These are phyloP conservation scores for Closterium sp. DNA, from an alignment of 139 green algal genomes.

Conservation along the genomic window DNA sequence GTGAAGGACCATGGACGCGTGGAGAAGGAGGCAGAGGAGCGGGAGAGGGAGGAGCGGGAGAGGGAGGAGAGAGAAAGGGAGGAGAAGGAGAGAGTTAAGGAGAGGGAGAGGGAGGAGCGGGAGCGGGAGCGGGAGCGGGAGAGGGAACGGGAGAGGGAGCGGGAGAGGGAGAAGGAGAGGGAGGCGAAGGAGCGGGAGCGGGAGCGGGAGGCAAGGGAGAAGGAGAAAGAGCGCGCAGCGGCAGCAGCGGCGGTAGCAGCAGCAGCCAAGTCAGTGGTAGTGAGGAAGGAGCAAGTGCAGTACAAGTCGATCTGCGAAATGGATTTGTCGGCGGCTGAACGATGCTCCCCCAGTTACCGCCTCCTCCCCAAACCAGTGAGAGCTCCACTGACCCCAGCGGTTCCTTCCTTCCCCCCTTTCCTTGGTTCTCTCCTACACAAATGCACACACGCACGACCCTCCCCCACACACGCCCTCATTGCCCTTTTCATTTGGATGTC, in stretches of 20 bases:
- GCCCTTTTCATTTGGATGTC: no score
- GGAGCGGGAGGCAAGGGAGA: conserved; percentile 7
- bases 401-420: no score
- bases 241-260: conserved; percentile 11
- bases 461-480: no score
- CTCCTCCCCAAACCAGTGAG: conserved; percentile 72
- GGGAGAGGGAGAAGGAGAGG: conserved; percentile 4
- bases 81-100: background rate
- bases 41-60: background rate
- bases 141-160: background rate
- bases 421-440: background rate
- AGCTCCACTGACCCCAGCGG: background rate
- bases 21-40: conserved; percentile 11
- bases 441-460: no score
- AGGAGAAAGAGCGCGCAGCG: background rate
- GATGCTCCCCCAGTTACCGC: conserved; percentile 85
- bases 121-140: background rate
- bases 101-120: conserved; percentile 4
- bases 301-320: conserved; percentile 89
- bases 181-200: background rate
- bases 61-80: background rate
- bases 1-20: background rate
- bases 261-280: background rate
- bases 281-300: conserved; percentile 69
- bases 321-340: conserved; percentile 71